phyloP scores from a whole-genome alignment of 140 eudicot genomes.

The Erigeron philadelphicus region DNA sequence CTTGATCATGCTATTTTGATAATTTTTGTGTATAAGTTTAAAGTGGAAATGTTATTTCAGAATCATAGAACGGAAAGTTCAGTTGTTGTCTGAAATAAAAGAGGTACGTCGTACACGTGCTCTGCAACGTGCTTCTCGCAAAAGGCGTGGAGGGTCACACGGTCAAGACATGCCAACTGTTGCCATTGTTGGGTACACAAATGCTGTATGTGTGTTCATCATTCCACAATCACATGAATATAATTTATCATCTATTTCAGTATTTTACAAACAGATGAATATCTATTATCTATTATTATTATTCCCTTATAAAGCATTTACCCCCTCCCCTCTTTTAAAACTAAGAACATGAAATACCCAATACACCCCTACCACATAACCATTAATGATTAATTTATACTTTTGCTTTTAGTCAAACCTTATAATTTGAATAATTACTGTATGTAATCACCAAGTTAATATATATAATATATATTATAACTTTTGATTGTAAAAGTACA shows the following conservation, averaged over 20 bases:
- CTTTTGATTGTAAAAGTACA: too few species aligned
- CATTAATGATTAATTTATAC: too few species aligned
- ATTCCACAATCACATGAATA: background rate
- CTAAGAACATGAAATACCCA: too few species aligned
- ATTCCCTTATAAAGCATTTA: too few species aligned
- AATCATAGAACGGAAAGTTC: slow-evolving; percentile 69
- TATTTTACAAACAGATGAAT: too few species aligned
- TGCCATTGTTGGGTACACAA: slow-evolving; percentile 96
- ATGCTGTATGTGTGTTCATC: slow-evolving; percentile 60
- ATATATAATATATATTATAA: too few species aligned
- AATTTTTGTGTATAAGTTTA: background rate
- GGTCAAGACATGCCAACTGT: slow-evolving; percentile 77
- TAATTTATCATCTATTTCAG: background rate
- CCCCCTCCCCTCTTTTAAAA: too few species aligned
- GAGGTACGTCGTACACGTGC: slow-evolving; percentile 97
- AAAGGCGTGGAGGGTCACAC: slow-evolving; percentile 51
- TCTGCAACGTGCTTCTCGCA: slow-evolving; percentile 87
- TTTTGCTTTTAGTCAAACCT: too few species aligned
- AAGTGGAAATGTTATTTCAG: slow-evolving; percentile 33
- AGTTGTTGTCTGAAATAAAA: slow-evolving; percentile 63
- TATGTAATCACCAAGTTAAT: too few species aligned
- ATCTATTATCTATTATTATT: too few species aligned
- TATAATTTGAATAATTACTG: too few species aligned
- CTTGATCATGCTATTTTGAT: background rate
- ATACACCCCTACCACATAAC: too few species aligned